Base-by-base conservation (phyloP, 2,329 filamentous ascomycete species). In the Fusarium keratoplasticum region DNA sequence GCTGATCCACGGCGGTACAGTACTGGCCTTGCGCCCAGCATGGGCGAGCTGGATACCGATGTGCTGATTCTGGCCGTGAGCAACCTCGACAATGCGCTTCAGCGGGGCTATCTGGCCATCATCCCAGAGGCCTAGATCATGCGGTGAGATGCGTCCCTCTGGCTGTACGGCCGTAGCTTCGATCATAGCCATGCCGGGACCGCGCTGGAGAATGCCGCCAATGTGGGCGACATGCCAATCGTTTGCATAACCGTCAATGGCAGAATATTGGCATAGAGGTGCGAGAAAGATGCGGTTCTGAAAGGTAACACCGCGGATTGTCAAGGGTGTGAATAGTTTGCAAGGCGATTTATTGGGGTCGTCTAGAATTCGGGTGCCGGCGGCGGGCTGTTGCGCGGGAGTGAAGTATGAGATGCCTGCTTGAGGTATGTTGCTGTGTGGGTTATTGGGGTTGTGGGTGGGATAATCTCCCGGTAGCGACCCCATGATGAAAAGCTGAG, bases 321-420 rank as follows among this genome's bases (percentile, higher is more conserved):
- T 54, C 14, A 54, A 20, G 18, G 50, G 50, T 6, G 50, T 54
- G 50, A 54, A 54, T 16, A 54, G 11, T 10, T 54, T 54, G 20
- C 38, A 42, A 42, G 38, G 38, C 38, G 11, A 6, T 22, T n/a
- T n/a, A 20, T 42, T 20, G 9, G 36, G 9, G 5, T 40, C 36
- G 18, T 40, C 18, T 5, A 40, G 36, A 20, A 42, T 2, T 20
- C 20, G 42, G 81, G 84, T 86, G 11, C 86, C 86, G 0, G 84
- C 76, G 0, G 84, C 81, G 5, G 84, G 84, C 2, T 77, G 70
- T 69, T 88, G 86, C 5, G 79, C 82, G 1, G 86, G 86, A 0
- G 86, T 87, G 79, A 83, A 88, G 76, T 83, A 87, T 18, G 86
- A 83, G 61, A 85, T 61, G 20, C 69, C 68, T 25, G 20, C 40